Conservation (phyloP, 495 filamentous ascomycete species). For the Aspergillus biplanus region DNA sequence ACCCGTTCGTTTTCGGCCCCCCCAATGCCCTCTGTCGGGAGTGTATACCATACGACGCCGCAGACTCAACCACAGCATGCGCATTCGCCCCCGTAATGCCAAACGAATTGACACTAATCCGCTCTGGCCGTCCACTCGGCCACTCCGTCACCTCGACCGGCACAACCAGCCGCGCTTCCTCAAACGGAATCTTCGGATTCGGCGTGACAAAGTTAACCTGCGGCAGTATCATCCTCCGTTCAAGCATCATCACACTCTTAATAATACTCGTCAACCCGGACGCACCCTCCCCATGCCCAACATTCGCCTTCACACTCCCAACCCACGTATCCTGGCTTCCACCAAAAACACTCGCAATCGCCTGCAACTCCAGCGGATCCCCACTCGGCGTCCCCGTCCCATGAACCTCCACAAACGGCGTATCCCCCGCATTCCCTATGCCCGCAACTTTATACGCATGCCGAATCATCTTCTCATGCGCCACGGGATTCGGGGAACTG, state of each 20-base stretch:
- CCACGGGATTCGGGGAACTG: slow-evolving; percentile 1
- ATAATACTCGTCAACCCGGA: slow-evolving; percentile 59
- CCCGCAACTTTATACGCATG: slow-evolving; percentile 34
- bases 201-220: slow-evolving; percentile 36
- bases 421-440: slow-evolving; percentile 16
- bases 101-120: slow-evolving; percentile 8
- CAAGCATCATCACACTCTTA: slow-evolving; percentile 58
- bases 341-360: slow-evolving; percentile 47
- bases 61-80: background rate
- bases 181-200: slow-evolving; percentile 4
- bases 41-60: background rate
- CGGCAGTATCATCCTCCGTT: slow-evolving; percentile 50
- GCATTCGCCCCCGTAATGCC: slow-evolving; percentile 4
- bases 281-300: slow-evolving; percentile 57
- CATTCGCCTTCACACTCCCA: slow-evolving; percentile 48
- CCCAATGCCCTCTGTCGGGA: background rate
- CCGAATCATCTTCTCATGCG: slow-evolving; percentile 15
- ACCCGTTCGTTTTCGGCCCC: background rate
- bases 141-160: background rate
- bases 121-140: background rate
- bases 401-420: slow-evolving; percentile 36
- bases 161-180: background rate
- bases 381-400: slow-evolving; percentile 44
- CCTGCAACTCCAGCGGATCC: slow-evolving; percentile 46
- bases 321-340: slow-evolving; percentile 20